Evolutionary conservation across 139 green algal species (phyloP).

Genomic region (Auxenochlorella protothecoides): DNA sequence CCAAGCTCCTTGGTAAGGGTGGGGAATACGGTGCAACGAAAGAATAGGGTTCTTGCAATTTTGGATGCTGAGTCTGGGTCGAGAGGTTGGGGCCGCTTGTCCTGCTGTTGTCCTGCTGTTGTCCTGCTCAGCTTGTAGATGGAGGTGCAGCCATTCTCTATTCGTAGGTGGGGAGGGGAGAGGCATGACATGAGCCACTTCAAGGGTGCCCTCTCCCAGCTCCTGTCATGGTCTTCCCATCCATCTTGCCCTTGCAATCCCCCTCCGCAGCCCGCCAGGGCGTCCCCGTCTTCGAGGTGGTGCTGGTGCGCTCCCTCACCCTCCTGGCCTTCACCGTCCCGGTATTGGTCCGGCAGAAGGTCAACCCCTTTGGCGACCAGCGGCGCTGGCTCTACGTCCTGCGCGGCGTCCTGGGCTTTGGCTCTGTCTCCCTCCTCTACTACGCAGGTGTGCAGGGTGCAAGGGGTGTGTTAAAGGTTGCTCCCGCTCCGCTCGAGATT

Average conservation of each 20-base stretch:
- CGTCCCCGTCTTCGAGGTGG: conserved; percentile 16
- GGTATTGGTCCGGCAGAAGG: conserved; percentile 4
- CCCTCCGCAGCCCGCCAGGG: neutral
- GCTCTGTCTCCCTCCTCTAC: conserved; percentile 11
- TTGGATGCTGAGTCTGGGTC: too few relatives aligned
- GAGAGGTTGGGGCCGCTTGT: too few relatives aligned
- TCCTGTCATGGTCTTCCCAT: too few relatives aligned
- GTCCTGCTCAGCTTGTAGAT: neutral
- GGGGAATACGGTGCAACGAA: neutral
- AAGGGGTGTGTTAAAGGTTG: too few relatives aligned
- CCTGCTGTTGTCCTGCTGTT: neutral
- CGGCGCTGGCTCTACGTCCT: conserved; percentile 19
- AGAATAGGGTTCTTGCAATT: too few relatives aligned
- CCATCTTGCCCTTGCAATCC: too few relatives aligned
- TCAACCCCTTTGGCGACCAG: conserved; percentile 17
- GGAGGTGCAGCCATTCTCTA: too few relatives aligned
- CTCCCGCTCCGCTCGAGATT: too few relatives aligned
- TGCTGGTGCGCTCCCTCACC: conserved; percentile 15
- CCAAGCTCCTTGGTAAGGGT: conserved; percentile 11
- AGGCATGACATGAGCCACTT: too few relatives aligned
- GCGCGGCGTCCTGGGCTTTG: conserved; percentile 19
- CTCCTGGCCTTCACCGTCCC: conserved; percentile 19
- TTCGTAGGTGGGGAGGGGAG: too few relatives aligned
- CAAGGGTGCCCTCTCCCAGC: too few relatives aligned
- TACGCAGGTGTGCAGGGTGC: neutral